Percentiles rank a stretch among this genome's conserved stretches.
Evolutionary conservation across 148 eudicot species (phyloP).

Genomic region (Cornus suecica): DNA sequence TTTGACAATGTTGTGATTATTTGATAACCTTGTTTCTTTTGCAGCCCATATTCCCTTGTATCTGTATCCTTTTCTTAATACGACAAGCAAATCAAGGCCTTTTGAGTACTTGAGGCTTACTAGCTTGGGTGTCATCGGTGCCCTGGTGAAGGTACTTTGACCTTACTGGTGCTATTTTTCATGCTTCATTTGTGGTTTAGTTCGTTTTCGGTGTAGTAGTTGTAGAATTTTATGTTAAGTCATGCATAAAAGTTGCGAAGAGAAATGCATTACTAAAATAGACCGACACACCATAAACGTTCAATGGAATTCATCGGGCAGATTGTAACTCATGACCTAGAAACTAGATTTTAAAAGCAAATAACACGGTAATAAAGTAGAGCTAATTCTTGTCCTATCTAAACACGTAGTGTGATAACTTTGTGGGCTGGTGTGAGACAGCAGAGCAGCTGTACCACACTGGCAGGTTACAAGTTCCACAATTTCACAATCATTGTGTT

Average conservation of each 20-base stretch:
- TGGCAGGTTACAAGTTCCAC: too few relatives aligned
- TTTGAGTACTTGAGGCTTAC: conserved; percentile 89
- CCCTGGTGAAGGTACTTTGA: conserved; percentile 67
- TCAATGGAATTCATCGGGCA: neutral
- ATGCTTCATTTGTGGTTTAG: neutral
- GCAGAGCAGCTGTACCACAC: too few relatives aligned
- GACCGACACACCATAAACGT: neutral
- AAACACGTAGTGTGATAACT: neutral
- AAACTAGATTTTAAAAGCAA: neutral
- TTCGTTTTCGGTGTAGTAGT: neutral
- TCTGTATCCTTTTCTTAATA: conserved; percentile 82
- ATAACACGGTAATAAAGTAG: neutral
- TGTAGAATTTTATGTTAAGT: neutral
- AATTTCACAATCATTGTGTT: too few relatives aligned
- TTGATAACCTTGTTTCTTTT: conserved; percentile 19
- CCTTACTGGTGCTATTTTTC: neutral
- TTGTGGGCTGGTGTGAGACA: too few relatives aligned
- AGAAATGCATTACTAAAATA: neutral
- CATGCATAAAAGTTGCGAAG: neutral
- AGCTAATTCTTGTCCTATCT: neutral
- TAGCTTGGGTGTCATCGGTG: conserved; percentile 91
- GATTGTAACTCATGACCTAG: neutral
- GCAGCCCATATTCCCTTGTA: conserved; percentile 90
- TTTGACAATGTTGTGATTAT: neutral
- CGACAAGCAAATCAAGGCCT: conserved; percentile 88